These are phyloP conservation scores for Asterionellopsis glacialis DNA, from an alignment of 108 stramenopile species.

Conservation along the genomic window DNA sequence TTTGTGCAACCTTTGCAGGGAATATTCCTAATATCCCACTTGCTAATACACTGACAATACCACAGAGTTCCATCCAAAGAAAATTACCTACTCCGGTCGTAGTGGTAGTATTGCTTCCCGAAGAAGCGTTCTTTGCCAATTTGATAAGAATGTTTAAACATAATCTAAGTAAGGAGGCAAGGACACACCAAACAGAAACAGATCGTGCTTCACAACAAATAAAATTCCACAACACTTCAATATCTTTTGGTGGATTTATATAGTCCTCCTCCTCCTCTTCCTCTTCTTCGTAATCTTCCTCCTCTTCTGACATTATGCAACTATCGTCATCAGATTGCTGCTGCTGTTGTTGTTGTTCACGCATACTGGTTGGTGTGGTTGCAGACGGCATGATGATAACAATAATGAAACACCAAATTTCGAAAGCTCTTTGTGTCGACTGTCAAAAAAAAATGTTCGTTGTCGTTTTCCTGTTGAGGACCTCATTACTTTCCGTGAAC, in stretches of 20 bases:
- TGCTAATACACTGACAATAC: neutral
- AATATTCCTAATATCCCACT: neutral
- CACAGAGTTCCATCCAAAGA: neutral
- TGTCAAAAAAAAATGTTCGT: no score
- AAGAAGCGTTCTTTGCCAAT: neutral
- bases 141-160: neutral
- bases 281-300: neutral
- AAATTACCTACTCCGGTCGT: neutral
- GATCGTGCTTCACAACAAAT: constrained; percentile 5
- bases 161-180: neutral
- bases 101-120: no score
- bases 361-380: no score
- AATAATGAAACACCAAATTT: no score
- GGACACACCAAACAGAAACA: neutral
- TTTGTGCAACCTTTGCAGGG: neutral
- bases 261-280: neutral
- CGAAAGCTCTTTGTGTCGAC: no score
- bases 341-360: neutral
- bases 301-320: neutral
- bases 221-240: neutral
- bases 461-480: no score
- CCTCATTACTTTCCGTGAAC: no score
- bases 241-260: neutral
- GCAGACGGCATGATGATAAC: no score
- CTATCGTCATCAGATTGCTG: neutral